Evolutionary conservation across 805 yeast genomes (phyloP).

Genomic region (Lachancea sp.): DNA sequence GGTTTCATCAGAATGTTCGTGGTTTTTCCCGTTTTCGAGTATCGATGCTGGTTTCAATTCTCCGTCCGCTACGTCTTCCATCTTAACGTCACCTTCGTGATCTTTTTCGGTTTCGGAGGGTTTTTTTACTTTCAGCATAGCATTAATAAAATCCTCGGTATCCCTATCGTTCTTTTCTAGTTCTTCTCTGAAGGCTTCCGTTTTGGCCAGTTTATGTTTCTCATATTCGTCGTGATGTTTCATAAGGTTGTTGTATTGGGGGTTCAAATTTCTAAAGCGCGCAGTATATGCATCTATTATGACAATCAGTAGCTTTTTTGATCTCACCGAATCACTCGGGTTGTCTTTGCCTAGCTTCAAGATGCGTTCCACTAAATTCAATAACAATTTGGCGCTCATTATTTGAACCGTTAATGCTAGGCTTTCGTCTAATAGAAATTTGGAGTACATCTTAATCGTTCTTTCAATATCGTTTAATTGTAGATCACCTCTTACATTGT

Average conservation of each 20-base stretch:
- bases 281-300: slow-evolving; percentile 85
- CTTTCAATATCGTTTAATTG: slow-evolving; percentile 80
- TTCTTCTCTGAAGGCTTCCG: slow-evolving; percentile 35
- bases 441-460: slow-evolving; percentile 77
- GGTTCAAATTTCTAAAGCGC: slow-evolving; percentile 68
- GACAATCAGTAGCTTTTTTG: slow-evolving; percentile 65
- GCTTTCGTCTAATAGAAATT: slow-evolving; percentile 70
- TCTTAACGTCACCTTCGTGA: slow-evolving; percentile 12
- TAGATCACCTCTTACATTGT: slow-evolving; percentile 79
- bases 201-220: slow-evolving; percentile 37
- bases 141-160: slow-evolving; percentile 35
- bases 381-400: slow-evolving; percentile 86
- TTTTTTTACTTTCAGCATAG: slow-evolving; percentile 23
- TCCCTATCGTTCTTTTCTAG: slow-evolving; percentile 32
- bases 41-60: neutral
- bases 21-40: neutral
- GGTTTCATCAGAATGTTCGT: neutral
- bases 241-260: slow-evolving; percentile 62
- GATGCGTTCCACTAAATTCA: slow-evolving; percentile 85
- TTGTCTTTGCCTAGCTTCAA: slow-evolving; percentile 58
- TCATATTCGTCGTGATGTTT: slow-evolving; percentile 52
- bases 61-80: slow-evolving; percentile 12
- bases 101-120: slow-evolving; percentile 29
- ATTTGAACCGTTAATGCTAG: slow-evolving; percentile 87
- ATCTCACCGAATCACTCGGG: slow-evolving; percentile 62